Conservation (phyloP, 208 protist species). For the Leishmania arabica region DNA sequence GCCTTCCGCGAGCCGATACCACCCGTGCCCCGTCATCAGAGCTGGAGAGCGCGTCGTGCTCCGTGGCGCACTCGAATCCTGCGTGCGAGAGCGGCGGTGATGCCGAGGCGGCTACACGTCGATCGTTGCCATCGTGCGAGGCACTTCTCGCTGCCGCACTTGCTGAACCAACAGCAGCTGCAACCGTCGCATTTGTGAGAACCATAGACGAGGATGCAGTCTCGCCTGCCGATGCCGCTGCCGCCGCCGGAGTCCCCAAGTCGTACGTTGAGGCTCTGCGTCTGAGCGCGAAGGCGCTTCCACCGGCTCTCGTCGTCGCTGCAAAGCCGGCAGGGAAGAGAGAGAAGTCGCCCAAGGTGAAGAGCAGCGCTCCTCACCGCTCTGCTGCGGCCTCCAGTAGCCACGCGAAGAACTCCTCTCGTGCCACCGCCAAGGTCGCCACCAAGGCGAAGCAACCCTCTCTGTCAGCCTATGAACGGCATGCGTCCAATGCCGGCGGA, state of each 20-base stretch:
- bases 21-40: slow-evolving; percentile 6
- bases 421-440: neutral
- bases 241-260: neutral
- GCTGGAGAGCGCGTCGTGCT: neutral
- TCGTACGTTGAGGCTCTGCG: slow-evolving; percentile 5
- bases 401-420: neutral
- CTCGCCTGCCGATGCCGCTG: neutral
- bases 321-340: neutral
- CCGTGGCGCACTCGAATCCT: neutral
- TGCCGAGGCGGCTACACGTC: neutral
- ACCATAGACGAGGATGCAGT: neutral
- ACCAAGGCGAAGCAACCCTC: slow-evolving; percentile 1
- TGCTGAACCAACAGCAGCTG: neutral
- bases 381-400: neutral
- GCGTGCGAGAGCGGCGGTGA: neutral
- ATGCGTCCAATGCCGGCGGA: neutral
- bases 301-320: neutral
- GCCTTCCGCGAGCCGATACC: slow-evolving; percentile 2
- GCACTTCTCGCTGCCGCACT: neutral
- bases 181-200: no score
- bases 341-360: neutral
- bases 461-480: neutral
- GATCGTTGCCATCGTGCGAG: neutral
- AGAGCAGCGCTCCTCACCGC: neutral
- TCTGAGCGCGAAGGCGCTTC: neutral